Evolutionary conservation across 257 asterid species (phyloP), one percentile per base, ranked within the genome.

Genomic region (Solanum clarkiae): DNA sequence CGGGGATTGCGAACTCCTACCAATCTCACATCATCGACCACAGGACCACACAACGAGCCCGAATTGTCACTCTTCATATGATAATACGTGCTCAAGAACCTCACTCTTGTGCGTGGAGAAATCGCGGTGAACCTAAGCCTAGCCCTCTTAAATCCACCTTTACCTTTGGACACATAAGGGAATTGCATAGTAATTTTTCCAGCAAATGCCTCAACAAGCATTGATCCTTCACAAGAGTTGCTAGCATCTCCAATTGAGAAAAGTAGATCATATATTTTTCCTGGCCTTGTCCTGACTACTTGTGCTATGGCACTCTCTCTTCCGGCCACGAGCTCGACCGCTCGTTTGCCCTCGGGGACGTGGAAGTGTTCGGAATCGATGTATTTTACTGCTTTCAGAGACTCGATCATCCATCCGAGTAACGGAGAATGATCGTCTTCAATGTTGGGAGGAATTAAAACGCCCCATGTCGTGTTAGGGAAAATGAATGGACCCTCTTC

Each of bases 251-350:
- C 88, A 15, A 86, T 84, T 16, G 74, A 55, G 84, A 86, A 86
- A 11, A 70, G 3, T 0, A 86, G 82, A 53, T 26, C 80, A 69
- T 86, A 86, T 45, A 59, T 26, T 81, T 82, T 86, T 77, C 84
- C 80, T n/a, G 86, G 88, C 57, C 66, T 71, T 2, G 88, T 86
- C 20, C 88, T 71, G n/a, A 86, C 80, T 32, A 86, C 55, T 83
- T 86, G 88, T 29, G 88, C 88, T 45, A 86, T 59, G 6, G 88
- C 88, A 59, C 88, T 86, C 45, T 86, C 88, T 56, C 86, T 86
- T 45, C 88, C 86, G 1, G 88, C 88, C 1, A 86, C 86, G 8
- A 86, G 54, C 53, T 86, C 86, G 36, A 86, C 18, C 1, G 88
- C 88, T 17, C 56, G 72, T 2, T 56, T 66, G 22, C 88, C 88